Conservation (phyloP, 2,329 filamentous ascomycete genomes). For the Botrytis medusae region DNA sequence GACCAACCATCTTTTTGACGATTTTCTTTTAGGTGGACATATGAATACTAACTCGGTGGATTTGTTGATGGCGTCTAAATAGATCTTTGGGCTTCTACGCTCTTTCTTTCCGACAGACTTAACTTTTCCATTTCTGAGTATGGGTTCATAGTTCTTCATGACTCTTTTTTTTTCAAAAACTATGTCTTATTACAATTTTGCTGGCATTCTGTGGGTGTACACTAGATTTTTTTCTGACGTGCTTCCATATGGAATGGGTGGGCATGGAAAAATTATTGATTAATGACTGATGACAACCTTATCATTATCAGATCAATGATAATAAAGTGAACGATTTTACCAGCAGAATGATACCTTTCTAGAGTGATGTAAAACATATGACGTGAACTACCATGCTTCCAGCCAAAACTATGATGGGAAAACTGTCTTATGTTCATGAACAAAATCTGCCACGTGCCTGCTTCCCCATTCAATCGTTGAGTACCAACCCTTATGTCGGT, state of each 20-base stretch:
- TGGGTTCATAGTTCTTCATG: conserved; percentile 38
- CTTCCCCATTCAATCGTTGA: neutral
- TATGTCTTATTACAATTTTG: conserved; percentile 43
- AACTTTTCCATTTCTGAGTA: conserved; percentile 29
- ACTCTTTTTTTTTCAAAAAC: conserved; percentile 37
- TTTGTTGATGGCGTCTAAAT: conserved; percentile 32
- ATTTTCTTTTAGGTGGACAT: conserved; percentile 39
- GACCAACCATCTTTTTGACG: conserved; percentile 34
- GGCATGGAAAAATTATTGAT: conserved; percentile 40
- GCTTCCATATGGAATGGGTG: conserved; percentile 36
- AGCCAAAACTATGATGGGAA: neutral
- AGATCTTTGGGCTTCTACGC: conserved; percentile 28
- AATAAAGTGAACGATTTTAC: conserved; percentile 24
- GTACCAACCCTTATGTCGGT: no score
- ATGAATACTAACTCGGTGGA: conserved; percentile 30
- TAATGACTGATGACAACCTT: conserved; percentile 28
- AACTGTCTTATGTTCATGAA: no score
- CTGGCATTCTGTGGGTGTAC: conserved; percentile 42
- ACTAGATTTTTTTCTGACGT: conserved; percentile 41
- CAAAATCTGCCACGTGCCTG: no score
- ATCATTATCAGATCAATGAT: conserved; percentile 31
- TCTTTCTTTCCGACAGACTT: conserved; percentile 39
- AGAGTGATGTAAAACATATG: neutral
- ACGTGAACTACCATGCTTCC: neutral
- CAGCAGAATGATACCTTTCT: neutral